Evolutionary conservation across 1,284 basidiomycete species (phyloP).

Genomic region (Xanthoconium separans): DNA sequence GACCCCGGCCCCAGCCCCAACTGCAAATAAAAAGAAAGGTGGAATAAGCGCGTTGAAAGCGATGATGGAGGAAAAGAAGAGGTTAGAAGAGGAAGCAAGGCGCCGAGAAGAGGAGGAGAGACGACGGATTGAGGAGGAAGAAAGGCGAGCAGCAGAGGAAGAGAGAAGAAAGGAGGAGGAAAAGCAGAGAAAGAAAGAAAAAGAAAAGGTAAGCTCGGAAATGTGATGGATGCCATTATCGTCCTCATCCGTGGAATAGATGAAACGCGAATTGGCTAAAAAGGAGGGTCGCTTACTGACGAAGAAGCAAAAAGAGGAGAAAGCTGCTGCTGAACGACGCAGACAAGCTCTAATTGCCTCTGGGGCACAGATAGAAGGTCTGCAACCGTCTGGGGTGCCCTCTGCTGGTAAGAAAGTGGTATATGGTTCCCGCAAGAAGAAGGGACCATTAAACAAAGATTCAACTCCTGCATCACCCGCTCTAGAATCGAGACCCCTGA

Average conservation of each 20-base stretch:
- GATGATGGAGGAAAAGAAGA: conserved; percentile 88
- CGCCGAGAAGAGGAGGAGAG: conserved; percentile 72
- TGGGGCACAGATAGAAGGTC: conserved; percentile 88
- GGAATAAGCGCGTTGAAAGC: conserved; percentile 76
- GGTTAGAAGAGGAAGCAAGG: conserved; percentile 78
- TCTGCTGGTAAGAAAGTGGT: conserved; percentile 66
- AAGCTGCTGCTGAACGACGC: conserved; percentile 86
- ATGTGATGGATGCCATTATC: not conserved
- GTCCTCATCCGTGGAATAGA: conserved; percentile 43
- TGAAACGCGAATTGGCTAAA: conserved; percentile 80
- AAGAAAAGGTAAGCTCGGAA: conserved; percentile 70
- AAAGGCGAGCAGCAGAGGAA: conserved; percentile 75
- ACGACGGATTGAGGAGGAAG: conserved; percentile 81
- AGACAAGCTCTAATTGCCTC: conserved; percentile 89
- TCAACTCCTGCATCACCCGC: conserved; percentile 44
- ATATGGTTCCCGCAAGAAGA: conserved; percentile 87
- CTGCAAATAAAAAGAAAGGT: conserved; percentile 69
- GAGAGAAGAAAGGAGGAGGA: conserved; percentile 76
- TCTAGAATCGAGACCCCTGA: conserved; percentile 52
- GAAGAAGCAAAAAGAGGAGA: conserved; percentile 96
- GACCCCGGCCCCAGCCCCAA: conserved; percentile 41
- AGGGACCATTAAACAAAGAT: conserved; percentile 43
- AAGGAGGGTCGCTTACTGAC: conserved; percentile 91
- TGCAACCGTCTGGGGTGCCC: conserved; percentile 53
- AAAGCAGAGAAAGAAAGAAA: conserved; percentile 83